Evolutionary conservation across 2,329 filamentous ascomycete species (phyloP), one percentile per base, ranked within the genome.

Genomic region (Fusarium sp.): DNA sequence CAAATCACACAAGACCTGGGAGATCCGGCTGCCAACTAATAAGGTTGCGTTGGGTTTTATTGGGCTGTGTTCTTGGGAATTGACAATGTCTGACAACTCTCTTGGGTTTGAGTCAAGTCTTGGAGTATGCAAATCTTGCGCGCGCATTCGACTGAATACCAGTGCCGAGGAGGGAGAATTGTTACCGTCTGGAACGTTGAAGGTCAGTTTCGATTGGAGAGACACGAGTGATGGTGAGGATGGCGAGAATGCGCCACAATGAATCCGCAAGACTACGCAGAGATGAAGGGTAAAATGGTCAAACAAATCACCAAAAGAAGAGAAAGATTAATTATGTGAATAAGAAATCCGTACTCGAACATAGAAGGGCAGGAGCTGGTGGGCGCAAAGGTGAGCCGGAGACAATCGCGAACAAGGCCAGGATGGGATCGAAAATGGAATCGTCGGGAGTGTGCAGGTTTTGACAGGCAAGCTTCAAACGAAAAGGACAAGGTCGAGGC

Each of bases 351-450:
- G 42, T 46, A 50, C 65, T 68, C 56, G 49, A 29, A 64, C 57
- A 64, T 53, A 44, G 67, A 41, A 71, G 54, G 45, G 49, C 62
- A 63, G 63, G 52, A 45, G 35, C 46, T 44, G 38, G 49, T 70
- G 59, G 65, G 70, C 69, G 60, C 69, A 72, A 72, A 62, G 39
- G 66, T 72, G 70, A 72, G 70, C 52, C 68, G 52, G 63, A 72
- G 54, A 47, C 45, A 64, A 72, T 61, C 62, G 65, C 65, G 72
- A 54, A 57, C 41, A 62, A 49, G 33, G 15, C 42, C 57, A 67
- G 71, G 66, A 54, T 36, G 46, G 44, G 46, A 71, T 71, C 46
- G 56, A 29, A 65, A 59, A 70, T 62, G 56, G 60, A 59, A 56
- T 66, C 56, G 60, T 65, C 36, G 27, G 27, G 61, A 66, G 39